phyloP scores from a whole-genome alignment of 768 basidiomycete genomes.

The Hydnomerulius pinastri region DNA sequence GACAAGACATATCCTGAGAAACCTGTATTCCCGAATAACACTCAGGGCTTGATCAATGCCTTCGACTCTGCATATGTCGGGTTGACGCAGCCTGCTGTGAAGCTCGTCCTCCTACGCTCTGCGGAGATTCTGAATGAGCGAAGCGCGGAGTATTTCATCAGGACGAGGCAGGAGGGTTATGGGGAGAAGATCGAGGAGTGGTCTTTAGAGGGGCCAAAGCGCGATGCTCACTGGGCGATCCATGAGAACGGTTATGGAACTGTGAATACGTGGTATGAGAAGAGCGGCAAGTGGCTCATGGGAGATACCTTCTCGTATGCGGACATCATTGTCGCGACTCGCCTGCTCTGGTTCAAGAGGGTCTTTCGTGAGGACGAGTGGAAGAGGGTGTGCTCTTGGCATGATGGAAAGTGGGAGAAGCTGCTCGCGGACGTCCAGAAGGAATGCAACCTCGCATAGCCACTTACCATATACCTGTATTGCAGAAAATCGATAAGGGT shows the following conservation, averaged over 20 bases:
- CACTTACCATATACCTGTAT: too few relatives aligned
- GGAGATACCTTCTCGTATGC: constrained; percentile 33
- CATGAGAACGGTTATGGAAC: constrained; percentile 15
- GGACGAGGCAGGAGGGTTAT: constrained; percentile 33
- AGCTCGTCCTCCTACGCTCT: constrained; percentile 22
- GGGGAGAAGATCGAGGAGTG: constrained; percentile 42
- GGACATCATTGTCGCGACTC: constrained; percentile 26
- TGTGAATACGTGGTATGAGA: constrained; percentile 22
- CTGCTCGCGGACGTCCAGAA: constrained; percentile 25
- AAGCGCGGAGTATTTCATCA: constrained; percentile 41
- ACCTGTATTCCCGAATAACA: constrained; percentile 24
- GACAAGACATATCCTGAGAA: constrained; percentile 37
- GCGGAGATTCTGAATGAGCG: constrained; percentile 31
- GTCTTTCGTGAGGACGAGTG: constrained; percentile 27
- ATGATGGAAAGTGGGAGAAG: constrained; percentile 29
- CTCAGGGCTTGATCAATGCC: constrained; percentile 23
- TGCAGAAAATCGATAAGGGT: too few relatives aligned
- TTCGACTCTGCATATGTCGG: constrained; percentile 9
- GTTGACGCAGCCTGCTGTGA: constrained; percentile 1
- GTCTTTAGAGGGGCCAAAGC: constrained; percentile 35
- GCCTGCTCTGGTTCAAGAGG: constrained; percentile 17
- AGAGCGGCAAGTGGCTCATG: constrained; percentile 29
- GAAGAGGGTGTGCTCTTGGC: constrained; percentile 22
- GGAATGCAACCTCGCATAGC: constrained; percentile 23
- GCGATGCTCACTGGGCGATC: constrained; percentile 31